Evolutionary conservation across 2,329 filamentous ascomycete genomes (phyloP), one percentile per base, ranked within the genome.

Genomic region (Knufia petricola): DNA sequence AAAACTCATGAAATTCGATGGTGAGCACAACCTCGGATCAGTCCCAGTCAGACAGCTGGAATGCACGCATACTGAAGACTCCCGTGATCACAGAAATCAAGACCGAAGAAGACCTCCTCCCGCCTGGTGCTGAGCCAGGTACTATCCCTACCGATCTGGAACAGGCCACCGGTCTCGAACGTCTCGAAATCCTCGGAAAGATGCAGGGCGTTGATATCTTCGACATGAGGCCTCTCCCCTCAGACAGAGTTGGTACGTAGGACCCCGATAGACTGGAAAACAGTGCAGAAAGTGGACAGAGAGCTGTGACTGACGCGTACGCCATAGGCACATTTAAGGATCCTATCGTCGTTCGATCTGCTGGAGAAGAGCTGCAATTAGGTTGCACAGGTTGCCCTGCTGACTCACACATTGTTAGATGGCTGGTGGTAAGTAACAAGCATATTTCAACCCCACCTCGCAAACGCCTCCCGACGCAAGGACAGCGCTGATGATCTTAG

Each of bases 181-280:
- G 92, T 80, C 80, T 98, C 61, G 92, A 98, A 74, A 92, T 98
- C 64, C 78, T 98, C 68, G 92, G 92, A 73, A 98, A 98, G 82
- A 95, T 96, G 85, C 87, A 96, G 77, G 89, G 92, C 59, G 76
- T 95, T 63, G 92, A 98, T 67, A 77, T 96, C 67, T 98, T 98
- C 75, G 89, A 98, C 74, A 95, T 96, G 92, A 84, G 81, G 71
- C 92, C 92, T 56, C 80, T 98, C 61, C 92, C 96, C 69, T 77
- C 90, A 56, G 92, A 85, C 69, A 83, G 92, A 66, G 79, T 79
- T 70, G 90, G 90, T 86, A 76, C 58, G 74, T 63, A 50, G 19
- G 39, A 38, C 28, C 57, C 15, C 10, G 19, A 7, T 4, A 42
- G n/a, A 7, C 21, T 19, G 39, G 12, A 31, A 12, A 20, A 7